Conservation (phyloP, 2,329 filamentous ascomycete genomes). For the Ophiobolus disseminans region DNA sequence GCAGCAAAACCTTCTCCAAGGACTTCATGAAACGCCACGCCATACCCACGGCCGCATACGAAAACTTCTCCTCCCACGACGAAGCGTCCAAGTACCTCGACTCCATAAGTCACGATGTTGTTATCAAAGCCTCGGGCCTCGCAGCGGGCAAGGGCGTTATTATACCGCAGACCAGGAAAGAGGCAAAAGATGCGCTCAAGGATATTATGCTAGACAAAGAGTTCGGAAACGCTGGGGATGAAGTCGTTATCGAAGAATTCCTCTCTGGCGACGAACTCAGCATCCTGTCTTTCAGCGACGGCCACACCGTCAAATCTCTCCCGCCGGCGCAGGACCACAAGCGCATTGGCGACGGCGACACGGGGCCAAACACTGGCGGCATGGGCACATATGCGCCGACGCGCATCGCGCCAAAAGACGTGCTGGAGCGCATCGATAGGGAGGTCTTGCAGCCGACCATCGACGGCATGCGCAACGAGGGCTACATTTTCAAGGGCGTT, state of each 20-base stretch:
- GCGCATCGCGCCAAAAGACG: conserved; percentile 58
- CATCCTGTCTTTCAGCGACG: conserved; percentile 90
- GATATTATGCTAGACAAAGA: conserved; percentile 90
- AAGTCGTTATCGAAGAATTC: conserved; percentile 96
- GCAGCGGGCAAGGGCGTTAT: conserved; percentile 97
- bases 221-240: conserved; percentile 84
- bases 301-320: conserved; percentile 80
- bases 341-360: conserved; percentile 87
- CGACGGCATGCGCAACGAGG: conserved; percentile 83
- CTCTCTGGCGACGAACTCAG: conserved; percentile 90
- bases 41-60: conserved; percentile 90
- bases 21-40: conserved; percentile 93
- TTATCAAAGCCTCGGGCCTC: conserved; percentile 92
- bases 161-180: conserved; percentile 79
- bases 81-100: conserved; percentile 74
- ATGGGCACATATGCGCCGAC: conserved; percentile 97
- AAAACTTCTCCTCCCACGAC: conserved; percentile 83
- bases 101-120: conserved; percentile 52
- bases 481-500: conserved; percentile 64
- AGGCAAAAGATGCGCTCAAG: conserved; percentile 80
- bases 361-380: conserved; percentile 91
- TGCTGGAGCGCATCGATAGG: conserved; percentile 79
- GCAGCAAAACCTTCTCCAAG: conserved; percentile 96
- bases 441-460: conserved; percentile 90
- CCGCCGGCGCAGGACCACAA: conserved; percentile 98